Base-by-base conservation (phyloP, 1,284 basidiomycete species). In the Cystobasidiaceae sp. region DNA sequence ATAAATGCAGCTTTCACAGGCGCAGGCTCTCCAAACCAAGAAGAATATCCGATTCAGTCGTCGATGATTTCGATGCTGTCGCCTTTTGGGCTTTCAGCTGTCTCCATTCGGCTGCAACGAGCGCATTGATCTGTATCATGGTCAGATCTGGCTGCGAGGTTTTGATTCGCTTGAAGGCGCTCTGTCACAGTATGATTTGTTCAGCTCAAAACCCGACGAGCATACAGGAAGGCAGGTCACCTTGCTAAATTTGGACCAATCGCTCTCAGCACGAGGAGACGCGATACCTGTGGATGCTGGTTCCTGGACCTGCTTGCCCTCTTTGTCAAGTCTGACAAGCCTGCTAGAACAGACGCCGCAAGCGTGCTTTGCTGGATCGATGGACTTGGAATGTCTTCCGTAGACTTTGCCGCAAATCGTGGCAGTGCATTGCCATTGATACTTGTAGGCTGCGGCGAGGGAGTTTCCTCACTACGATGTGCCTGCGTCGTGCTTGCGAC, bases 381-480 rank as follows among this genome's bases (percentile, higher is more conserved):
- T 89, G 13, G 87, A 89, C 68, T 87, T 88, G 68, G 83, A 86
- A 72, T 86, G 85, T 33, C 88, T 82, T 23, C 52, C 82, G 68
- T 74, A 89, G 85, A 83, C 82, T 71, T 86, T 86, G 27, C 77
- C 77, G 71, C 88, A 90, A 48, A 80, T 27, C 2, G 63, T 52
- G 17, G 66, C 78, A 34, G 81, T 77, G 70, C 88, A 90, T 75
- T 84, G 58, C 89, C 89, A 92, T 71, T 85, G 79, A 71, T 81
- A 92, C 56, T 85, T 85, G 79, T 88, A 86, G 21, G 80, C 80
- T 69, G 90, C 89, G 65, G n/a, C n/a, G n/a, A n/a, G n/a, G n/a
- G n/a, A n/a, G n/a, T n/a, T n/a, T n/a, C n/a, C n/a, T n/a, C n/a
- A n/a, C n/a, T n/a, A n/a, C n/a, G n/a, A n/a, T n/a, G n/a, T n/a